A percentile compares a stretch with the other conserved stretches of the same genome.
Evolutionary conservation across 2,329 filamentous ascomycete genomes (phyloP).

Genomic region (Sporothrix schenckii): DNA sequence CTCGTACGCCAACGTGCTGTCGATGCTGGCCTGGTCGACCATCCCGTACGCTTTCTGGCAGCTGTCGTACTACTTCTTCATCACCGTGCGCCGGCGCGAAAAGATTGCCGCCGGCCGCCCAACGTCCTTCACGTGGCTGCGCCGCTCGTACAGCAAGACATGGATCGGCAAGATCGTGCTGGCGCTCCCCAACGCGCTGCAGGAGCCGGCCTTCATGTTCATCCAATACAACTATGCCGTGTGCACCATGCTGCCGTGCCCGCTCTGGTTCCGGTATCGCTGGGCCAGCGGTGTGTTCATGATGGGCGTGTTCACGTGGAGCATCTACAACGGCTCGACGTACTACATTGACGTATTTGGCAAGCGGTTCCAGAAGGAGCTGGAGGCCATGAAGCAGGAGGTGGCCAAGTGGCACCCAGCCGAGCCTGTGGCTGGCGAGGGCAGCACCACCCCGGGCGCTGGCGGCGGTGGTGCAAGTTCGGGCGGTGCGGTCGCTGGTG

Average conservation of each 20-base stretch:
- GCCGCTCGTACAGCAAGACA: conserved; percentile 83
- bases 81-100: conserved; percentile 89
- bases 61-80: conserved; percentile 87
- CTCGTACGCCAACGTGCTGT: conserved; percentile 73
- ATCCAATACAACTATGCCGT: conserved; percentile 93
- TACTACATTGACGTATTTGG: conserved; percentile 99
- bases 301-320: conserved; percentile 84
- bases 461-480: background rate
- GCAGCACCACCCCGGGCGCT: conserved; percentile 26
- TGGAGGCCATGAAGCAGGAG: conserved; percentile 85
- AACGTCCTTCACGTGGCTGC: conserved; percentile 96
- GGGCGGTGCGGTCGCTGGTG: background rate
- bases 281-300: conserved; percentile 79
- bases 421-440: conserved; percentile 48
- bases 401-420: conserved; percentile 78
- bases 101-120: conserved; percentile 95
- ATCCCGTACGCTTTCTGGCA: conserved; percentile 95
- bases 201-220: conserved; percentile 91
- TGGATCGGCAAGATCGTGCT: conserved; percentile 88
- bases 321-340: conserved; percentile 93
- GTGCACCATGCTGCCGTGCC: conserved; percentile 90
- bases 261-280: conserved; percentile 89
- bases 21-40: conserved; percentile 94
- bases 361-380: conserved; percentile 92
- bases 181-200: conserved; percentile 70